phyloP scores from a whole-genome alignment of 768 basidiomycete species.

The Phaeotremella fagi region DNA sequence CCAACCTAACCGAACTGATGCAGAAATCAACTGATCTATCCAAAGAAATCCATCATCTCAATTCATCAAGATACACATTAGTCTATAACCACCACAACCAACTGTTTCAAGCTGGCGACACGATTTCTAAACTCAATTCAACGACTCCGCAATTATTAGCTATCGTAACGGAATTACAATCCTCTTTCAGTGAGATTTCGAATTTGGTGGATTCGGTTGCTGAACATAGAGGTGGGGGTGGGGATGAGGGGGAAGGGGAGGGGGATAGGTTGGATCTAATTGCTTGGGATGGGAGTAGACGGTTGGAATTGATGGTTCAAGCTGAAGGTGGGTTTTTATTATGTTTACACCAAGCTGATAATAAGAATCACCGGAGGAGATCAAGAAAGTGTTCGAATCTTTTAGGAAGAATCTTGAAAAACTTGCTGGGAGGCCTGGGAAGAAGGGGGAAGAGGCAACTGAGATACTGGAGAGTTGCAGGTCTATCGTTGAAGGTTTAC shows the following conservation, averaged over 20 bases:
- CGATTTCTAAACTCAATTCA: constrained; percentile 42
- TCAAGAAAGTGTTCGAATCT: constrained; percentile 3
- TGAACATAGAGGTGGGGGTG: not conserved
- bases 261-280: not conserved
- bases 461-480: not conserved
- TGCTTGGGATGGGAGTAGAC: constrained; percentile 5
- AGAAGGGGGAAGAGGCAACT: not conserved
- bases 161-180: constrained; percentile 42
- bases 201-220: constrained; percentile 35
- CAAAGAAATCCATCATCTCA: constrained; percentile 40
- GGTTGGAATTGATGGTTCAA: constrained; percentile 22
- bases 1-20: constrained; percentile 38
- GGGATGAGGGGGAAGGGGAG: not conserved
- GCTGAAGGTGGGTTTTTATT: constrained; percentile 25
- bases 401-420: not conserved
- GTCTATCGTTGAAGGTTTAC: constrained; percentile 1
- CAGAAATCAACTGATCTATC: constrained; percentile 22
- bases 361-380: constrained; percentile 5
- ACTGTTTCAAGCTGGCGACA: constrained; percentile 47
- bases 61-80: constrained; percentile 39
- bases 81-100: constrained; percentile 49
- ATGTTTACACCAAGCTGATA: not conserved
- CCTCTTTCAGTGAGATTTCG: constrained; percentile 43
- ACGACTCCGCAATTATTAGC: constrained; percentile 44
- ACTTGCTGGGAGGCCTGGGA: not conserved